These are phyloP conservation scores for Mixia osmundae DNA, from an alignment of 1,284 basidiomycete genomes.

Conservation along the genomic window DNA sequence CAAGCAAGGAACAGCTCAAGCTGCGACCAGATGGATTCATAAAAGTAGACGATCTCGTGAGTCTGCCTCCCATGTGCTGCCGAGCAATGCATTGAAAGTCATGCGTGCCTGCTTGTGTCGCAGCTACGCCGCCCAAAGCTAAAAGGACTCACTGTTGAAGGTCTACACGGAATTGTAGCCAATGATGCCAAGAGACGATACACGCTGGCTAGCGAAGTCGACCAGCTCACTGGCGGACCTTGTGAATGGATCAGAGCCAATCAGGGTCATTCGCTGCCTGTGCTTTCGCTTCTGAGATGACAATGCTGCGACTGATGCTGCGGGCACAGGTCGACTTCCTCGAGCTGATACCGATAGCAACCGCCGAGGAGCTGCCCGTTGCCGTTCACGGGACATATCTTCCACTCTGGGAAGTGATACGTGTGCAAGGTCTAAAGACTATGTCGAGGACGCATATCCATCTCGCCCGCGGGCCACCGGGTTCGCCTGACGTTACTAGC, in stretches of 20 bases:
- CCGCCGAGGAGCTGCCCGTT: slow-evolving; percentile 38
- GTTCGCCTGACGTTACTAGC: slow-evolving; percentile 40
- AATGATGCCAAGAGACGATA: slow-evolving; percentile 56
- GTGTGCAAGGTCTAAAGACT: slow-evolving; percentile 53
- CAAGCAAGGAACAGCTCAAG: slow-evolving; percentile 41
- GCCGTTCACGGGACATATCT: slow-evolving; percentile 54
- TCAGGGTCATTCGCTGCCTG: slow-evolving; percentile 75
- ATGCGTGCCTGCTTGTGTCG: background rate
- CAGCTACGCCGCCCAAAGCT: slow-evolving; percentile 35
- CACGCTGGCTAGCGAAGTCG: slow-evolving; percentile 35
- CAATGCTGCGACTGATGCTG: background rate
- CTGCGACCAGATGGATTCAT: slow-evolving; percentile 63
- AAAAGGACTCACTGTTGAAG: slow-evolving; percentile 31
- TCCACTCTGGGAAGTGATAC: slow-evolving; percentile 44
- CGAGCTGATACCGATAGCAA: slow-evolving; percentile 38
- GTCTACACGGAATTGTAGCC: slow-evolving; percentile 44
- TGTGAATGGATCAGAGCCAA: slow-evolving; percentile 75
- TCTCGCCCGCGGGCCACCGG: slow-evolving; percentile 39
- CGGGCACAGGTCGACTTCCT: slow-evolving; percentile 35
- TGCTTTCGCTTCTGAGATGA: slow-evolving; percentile 13
- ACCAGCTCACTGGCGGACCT: slow-evolving; percentile 18
- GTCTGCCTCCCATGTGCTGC: slow-evolving; percentile 19
- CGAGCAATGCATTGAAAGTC: background rate
- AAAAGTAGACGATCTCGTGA: slow-evolving; percentile 43
- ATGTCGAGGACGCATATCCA: slow-evolving; percentile 77